phyloP scores from a whole-genome alignment of 2,329 filamentous ascomycete genomes.

The Aplosporella prunicola region DNA sequence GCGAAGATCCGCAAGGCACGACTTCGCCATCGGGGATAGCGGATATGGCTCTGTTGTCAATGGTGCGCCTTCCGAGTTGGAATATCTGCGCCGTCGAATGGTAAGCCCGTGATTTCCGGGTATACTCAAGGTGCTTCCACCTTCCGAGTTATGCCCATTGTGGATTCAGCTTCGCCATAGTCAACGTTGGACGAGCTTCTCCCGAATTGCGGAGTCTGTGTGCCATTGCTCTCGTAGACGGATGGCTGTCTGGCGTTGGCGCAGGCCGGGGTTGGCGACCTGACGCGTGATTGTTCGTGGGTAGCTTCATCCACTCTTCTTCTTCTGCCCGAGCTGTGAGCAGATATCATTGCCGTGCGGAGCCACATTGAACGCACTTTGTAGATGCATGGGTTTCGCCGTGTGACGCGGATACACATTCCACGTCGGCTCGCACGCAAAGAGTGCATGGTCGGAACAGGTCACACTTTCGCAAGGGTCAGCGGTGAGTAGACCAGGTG shows the following conservation, averaged over 20 bases:
- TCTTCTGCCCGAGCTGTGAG: too few species aligned
- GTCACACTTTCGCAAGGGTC: slow-evolving; percentile 21
- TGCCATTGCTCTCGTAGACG: too few species aligned
- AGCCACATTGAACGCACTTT: slow-evolving; percentile 12
- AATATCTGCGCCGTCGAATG: slow-evolving; percentile 15
- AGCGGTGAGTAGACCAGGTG: neutral
- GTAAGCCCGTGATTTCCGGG: neutral
- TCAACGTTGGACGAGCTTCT: slow-evolving; percentile 2
- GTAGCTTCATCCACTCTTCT: too few species aligned
- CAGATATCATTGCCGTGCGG: too few species aligned
- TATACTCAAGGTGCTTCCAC: neutral
- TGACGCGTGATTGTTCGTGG: too few species aligned
- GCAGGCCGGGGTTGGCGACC: too few species aligned
- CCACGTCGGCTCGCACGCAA: slow-evolving; percentile 22
- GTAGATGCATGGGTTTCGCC: slow-evolving; percentile 7
- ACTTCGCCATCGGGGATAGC: slow-evolving; percentile 27
- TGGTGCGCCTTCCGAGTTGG: slow-evolving; percentile 19
- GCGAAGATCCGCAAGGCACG: slow-evolving; percentile 7
- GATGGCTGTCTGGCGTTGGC: too few species aligned
- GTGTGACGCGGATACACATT: slow-evolving; percentile 13
- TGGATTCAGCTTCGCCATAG: slow-evolving; percentile 25
- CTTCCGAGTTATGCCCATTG: slow-evolving; percentile 26
- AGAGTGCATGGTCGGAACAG: slow-evolving; percentile 25
- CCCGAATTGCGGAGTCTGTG: neutral
- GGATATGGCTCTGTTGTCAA: slow-evolving; percentile 24